These are phyloP conservation scores for Diaporthe sp. DNA, from an alignment of 2,329 filamentous ascomycete genomes.

Conservation along the genomic window DNA sequence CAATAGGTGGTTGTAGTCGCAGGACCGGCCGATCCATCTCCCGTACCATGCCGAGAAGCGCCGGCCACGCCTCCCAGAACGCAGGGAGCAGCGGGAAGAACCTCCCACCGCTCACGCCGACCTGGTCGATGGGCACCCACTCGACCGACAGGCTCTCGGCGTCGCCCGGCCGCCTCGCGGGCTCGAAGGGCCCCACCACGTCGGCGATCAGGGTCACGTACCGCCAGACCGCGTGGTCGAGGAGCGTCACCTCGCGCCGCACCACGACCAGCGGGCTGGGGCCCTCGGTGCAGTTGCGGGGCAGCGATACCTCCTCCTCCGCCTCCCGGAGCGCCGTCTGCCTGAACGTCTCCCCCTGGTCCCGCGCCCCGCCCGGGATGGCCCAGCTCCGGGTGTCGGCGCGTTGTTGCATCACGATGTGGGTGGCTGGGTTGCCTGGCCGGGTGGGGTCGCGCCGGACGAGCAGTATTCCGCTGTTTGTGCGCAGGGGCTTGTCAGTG, in stretches of 20 bases:
- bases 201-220: conserved; percentile 33
- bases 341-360: background rate
- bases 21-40: background rate
- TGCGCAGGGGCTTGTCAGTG: background rate
- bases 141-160: conserved; percentile 14
- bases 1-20: too few relatives aligned
- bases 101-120: background rate
- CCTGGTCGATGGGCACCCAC: conserved; percentile 25
- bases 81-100: conserved; percentile 10
- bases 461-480: conserved; percentile 11
- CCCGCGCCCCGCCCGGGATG: conserved; percentile 20
- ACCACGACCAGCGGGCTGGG: conserved; percentile 10
- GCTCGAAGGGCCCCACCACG: background rate
- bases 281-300: background rate
- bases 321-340: conserved; percentile 29
- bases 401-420: conserved; percentile 30
- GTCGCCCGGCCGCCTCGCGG: background rate
- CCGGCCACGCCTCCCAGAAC: conserved; percentile 17
- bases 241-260: background rate
- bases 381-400: background rate
- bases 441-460: background rate
- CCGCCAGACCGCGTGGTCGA: conserved; percentile 12
- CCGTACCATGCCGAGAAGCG: background rate
- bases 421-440: background rate
- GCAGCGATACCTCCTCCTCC: conserved; percentile 28